Evolutionary conservation across 768 basidiomycete genomes (phyloP), one percentile per base, ranked within the genome.

Genomic region (Polyporus arcularius): DNA sequence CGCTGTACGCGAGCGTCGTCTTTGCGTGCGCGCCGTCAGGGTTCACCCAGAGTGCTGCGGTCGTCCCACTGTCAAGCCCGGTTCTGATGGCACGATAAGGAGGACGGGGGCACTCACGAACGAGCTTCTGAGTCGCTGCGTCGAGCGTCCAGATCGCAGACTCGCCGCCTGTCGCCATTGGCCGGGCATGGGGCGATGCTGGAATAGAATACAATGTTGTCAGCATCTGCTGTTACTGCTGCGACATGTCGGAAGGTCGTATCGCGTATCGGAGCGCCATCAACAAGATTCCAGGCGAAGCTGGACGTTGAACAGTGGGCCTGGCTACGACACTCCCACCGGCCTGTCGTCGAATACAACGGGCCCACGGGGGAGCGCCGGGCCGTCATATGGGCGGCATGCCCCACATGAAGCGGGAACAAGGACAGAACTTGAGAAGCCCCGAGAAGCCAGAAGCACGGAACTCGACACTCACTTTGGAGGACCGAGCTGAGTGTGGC

Each of bases 81-180:
- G 10, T 49, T 21, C 26, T 14, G 11, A 38, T 32, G 40, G 30
- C 41, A 40, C 26, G 14, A 8, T 31, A n/a, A 21, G 15, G 45
- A 51, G 42, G 40, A 46, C 14, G 28, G 47, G 26, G 52, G n/a
- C 26, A 60, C 71, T 56, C 58, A 82, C 82, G 75, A 55, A 70
- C 74, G 31, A 84, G 65, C 65, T 81, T 70, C 38, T 74, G 69
- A 7, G 78, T 79, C 14, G 59, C 60, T 4, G 66, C 61, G 62
- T 82, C 62, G 53, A 79, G 66, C 35, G 73, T 67, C 82, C 82
- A 84, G 57, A 83, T 80, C 28, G 80, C 73, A 28, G 81, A 82
- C 65, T 83, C 79, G 48, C 72, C 74, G 21, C 61, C 59, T 35
- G 60, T 52, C 53, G 51, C 39, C 32, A 52, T 53, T 41, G 45